A percentile compares a stretch with the other conserved stretches of the same genome.
Conservation (phyloP, 2,329 filamentous ascomycete genomes). For the Cercospora zeae-maydis region DNA sequence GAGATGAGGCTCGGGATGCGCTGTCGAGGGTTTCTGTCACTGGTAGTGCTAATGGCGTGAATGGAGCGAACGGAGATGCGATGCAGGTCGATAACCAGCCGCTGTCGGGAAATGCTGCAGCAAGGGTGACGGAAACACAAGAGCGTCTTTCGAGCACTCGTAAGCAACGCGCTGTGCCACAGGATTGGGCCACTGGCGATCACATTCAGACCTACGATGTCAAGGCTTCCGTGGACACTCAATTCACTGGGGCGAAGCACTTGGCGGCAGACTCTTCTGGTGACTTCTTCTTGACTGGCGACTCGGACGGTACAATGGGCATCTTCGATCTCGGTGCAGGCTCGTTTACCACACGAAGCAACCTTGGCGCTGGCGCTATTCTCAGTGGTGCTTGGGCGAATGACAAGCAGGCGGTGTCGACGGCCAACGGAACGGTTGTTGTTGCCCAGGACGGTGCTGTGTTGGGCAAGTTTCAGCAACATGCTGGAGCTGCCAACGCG, state of each 20-base stretch:
- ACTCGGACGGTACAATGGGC: slow-evolving; percentile 69
- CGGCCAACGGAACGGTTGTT: slow-evolving; percentile 73
- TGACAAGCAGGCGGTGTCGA: slow-evolving; percentile 67
- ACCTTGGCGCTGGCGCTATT: slow-evolving; percentile 61
- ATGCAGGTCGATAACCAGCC: slow-evolving; percentile 88
- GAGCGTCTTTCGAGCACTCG: slow-evolving; percentile 80
- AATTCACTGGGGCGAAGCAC: slow-evolving; percentile 57
- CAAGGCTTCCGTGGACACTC: slow-evolving; percentile 51
- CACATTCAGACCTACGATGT: slow-evolving; percentile 61
- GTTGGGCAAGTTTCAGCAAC: slow-evolving; percentile 68
- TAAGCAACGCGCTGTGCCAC: slow-evolving; percentile 81
- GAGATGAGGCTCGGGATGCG: slow-evolving; percentile 87
- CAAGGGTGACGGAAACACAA: slow-evolving; percentile 76
- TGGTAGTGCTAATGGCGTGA: slow-evolving; percentile 37
- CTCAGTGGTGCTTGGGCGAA: slow-evolving; percentile 65
- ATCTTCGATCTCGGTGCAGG: slow-evolving; percentile 76
- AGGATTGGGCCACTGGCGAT: slow-evolving; percentile 77
- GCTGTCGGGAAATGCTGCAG: slow-evolving; percentile 67
- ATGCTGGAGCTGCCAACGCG: slow-evolving; percentile 75
- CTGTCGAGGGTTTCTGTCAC: slow-evolving; percentile 79
- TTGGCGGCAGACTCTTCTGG: slow-evolving; percentile 59
- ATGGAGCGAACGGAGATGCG: slow-evolving; percentile 63
- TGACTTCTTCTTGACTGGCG: slow-evolving; percentile 69
- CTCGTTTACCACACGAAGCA: slow-evolving; percentile 67
- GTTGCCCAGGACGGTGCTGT: slow-evolving; percentile 70